A percentile compares a stretch with the other conserved stretches of the same genome.
Conservation (phyloP, 495 filamentous ascomycete species). For the Chaetomium tenue region DNA sequence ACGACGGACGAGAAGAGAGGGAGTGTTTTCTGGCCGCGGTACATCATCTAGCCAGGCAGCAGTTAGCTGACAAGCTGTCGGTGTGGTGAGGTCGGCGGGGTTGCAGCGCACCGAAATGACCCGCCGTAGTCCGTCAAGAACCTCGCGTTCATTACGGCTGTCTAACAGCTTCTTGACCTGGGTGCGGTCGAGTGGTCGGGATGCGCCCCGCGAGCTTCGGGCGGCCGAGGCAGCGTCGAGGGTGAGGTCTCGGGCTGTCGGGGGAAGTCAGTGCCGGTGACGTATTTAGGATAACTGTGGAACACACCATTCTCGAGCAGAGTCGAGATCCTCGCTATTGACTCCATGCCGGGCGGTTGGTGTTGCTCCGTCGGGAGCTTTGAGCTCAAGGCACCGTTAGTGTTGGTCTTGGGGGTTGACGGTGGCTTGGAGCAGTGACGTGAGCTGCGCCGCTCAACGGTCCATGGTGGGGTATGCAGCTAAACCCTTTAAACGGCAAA, state of each 20-base stretch:
- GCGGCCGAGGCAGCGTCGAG: constrained; percentile 91
- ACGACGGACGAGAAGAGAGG: constrained; percentile 91
- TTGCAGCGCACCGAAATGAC: constrained; percentile 73
- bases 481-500: constrained; percentile 26
- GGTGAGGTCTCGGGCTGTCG: constrained; percentile 85
- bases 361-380: constrained; percentile 12
- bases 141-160: constrained; percentile 87
- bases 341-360: constrained; percentile 63
- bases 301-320: constrained; percentile 84
- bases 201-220: constrained; percentile 51
- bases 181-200: constrained; percentile 50
- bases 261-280: constrained; percentile 10
- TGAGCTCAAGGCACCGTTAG: not conserved
- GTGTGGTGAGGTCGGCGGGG: constrained; percentile 1
- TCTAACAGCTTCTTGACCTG: constrained; percentile 94
- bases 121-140: constrained; percentile 84
- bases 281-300: not conserved
- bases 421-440: constrained; percentile 40
- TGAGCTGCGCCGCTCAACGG: constrained; percentile 22
- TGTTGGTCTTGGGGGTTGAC: not conserved
- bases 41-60: constrained; percentile 72
- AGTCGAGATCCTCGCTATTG: constrained; percentile 89
- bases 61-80: constrained; percentile 23
- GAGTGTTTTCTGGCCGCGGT: constrained; percentile 75
- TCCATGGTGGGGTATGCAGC: constrained; percentile 32